Percentiles rank a stretch among this genome's conserved stretches.
Evolutionary conservation across 2,329 filamentous ascomycete species (phyloP).

Genomic region (Aspergillus unguis): DNA sequence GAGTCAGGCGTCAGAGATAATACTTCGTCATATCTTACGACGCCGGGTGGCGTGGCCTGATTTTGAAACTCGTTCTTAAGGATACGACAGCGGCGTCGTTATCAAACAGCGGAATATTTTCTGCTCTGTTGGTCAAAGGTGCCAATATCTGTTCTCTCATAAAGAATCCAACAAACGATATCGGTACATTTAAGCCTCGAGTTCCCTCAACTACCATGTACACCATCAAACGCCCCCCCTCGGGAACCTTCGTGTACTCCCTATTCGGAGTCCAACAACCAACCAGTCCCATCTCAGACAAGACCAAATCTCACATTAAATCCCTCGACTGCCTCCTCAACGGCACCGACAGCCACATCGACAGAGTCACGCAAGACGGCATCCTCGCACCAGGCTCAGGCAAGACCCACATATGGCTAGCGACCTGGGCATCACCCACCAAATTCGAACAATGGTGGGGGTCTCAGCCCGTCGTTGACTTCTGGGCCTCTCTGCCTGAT

Average conservation of each 20-base stretch:
- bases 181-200: too few relatives aligned
- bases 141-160: too few relatives aligned
- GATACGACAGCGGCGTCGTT: not conserved
- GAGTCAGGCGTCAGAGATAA: not conserved
- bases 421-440: constrained; percentile 12
- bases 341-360: not conserved
- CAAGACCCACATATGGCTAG: constrained; percentile 14
- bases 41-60: not conserved
- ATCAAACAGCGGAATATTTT: not conserved
- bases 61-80: not conserved
- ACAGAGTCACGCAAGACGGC: not conserved
- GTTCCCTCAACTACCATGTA: not conserved
- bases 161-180: too few relatives aligned
- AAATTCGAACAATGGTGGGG: constrained; percentile 16
- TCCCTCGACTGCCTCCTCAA: not conserved
- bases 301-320: not conserved
- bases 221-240: not conserved
- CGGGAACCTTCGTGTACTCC: not conserved
- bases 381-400: not conserved
- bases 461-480: constrained; percentile 7
- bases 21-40: not conserved
- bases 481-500: constrained; percentile 15
- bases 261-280: not conserved
- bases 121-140: not conserved
- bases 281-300: not conserved